Percentiles rank a stretch among this genome's conserved stretches.
Evolutionary conservation across 148 eudicot genomes (phyloP).

Genomic region (Cornus suecica): DNA sequence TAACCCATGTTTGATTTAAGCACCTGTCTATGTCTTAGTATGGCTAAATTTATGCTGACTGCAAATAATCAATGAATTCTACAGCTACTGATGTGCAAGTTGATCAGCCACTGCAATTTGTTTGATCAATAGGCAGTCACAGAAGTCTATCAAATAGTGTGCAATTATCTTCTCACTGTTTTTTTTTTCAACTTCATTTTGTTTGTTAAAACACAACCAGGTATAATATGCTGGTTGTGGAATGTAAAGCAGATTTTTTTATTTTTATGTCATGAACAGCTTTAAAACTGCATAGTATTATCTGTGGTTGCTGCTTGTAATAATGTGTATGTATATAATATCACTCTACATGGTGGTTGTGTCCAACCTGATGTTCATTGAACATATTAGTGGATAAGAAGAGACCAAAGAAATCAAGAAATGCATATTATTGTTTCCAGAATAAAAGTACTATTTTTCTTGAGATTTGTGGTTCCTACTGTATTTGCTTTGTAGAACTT

Average conservation of each 20-base stretch:
- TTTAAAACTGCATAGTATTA: not conserved
- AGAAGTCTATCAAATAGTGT: not conserved
- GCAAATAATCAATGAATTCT: not conserved
- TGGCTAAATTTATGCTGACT: not conserved
- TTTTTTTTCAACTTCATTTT: not conserved
- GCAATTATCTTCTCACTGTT: not conserved
- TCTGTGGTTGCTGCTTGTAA: not conserved
- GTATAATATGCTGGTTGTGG: not conserved
- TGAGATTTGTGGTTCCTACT: not conserved
- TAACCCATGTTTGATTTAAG: not conserved
- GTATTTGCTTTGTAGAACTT: not conserved
- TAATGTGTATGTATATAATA: not conserved
- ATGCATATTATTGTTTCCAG: too few relatives aligned
- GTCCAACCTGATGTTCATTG: not conserved
- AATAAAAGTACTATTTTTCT: not conserved
- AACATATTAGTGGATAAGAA: not conserved
- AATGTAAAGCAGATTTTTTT: not conserved
- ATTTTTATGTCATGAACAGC: not conserved
- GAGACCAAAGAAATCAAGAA: too few relatives aligned
- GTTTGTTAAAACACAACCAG: not conserved
- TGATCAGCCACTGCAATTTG: not conserved
- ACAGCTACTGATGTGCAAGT: not conserved
- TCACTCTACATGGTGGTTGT: not conserved
- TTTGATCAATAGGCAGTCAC: not conserved
- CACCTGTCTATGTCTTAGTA: not conserved